phyloP scores from a whole-genome alignment of 2,329 filamentous ascomycete species.

The Periconia sp. region DNA sequence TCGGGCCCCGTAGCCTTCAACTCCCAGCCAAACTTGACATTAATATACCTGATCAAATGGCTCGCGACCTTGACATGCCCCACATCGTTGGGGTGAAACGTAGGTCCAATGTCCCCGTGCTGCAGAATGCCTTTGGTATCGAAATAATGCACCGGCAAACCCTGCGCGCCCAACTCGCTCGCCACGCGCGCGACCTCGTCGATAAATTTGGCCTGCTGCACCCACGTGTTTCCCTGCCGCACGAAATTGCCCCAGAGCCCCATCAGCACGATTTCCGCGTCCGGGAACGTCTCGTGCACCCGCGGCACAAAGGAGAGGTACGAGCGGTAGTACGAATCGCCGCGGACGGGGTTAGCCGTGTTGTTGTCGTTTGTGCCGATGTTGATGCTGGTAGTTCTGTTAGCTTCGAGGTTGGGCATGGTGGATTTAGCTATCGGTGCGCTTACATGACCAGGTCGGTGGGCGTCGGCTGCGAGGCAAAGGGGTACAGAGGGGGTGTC shows the following conservation, averaged over 20 bases:
- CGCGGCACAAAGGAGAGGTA: conserved; percentile 48
- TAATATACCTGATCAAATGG: conserved; percentile 61
- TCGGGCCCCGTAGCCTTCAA: conserved; percentile 58
- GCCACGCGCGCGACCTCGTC: conserved; percentile 53
- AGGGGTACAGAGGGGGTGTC: conserved; percentile 40
- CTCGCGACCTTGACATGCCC: conserved; percentile 64
- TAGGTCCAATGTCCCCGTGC: conserved; percentile 62
- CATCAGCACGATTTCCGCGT: conserved; percentile 47
- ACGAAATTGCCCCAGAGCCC: conserved; percentile 59
- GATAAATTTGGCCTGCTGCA: conserved; percentile 51
- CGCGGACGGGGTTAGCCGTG: conserved; percentile 45
- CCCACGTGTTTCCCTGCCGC: conserved; percentile 54
- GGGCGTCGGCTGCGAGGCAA: conserved; percentile 27
- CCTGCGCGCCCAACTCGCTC: background rate
- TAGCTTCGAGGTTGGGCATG: too few species aligned
- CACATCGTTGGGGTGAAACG: conserved; percentile 63
- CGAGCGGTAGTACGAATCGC: conserved; percentile 38
- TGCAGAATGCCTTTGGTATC: conserved; percentile 63
- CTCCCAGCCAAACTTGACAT: conserved; percentile 59
- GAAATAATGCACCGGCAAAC: conserved; percentile 60
- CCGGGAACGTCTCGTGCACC: conserved; percentile 46
- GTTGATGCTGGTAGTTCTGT: conserved; percentile 35
- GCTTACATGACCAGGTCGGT: conserved; percentile 43
- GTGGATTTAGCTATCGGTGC: too few species aligned
- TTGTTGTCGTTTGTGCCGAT: conserved; percentile 52